phyloP scores from a whole-genome alignment of 1,284 basidiomycete genomes.

The Tausonia pullulans region DNA sequence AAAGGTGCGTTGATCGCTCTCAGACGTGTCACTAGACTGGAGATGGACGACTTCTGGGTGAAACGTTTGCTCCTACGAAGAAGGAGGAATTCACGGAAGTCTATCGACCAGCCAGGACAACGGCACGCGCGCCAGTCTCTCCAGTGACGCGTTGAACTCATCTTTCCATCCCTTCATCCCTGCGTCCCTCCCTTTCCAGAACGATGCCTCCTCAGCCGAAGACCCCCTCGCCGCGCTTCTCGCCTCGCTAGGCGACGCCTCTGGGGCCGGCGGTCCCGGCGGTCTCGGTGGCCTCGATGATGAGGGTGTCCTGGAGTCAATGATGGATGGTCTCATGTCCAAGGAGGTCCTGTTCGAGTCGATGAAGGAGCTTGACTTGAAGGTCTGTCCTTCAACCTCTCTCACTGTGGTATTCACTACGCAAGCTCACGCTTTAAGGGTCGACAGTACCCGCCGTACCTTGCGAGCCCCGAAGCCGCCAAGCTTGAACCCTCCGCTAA shows the following conservation, averaged over 20 bases:
- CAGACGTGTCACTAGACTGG: too few species aligned
- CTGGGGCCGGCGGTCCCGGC: constrained; percentile 28
- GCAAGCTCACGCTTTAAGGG: constrained; percentile 1
- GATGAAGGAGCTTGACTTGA: constrained; percentile 71
- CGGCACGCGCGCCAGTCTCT: too few species aligned
- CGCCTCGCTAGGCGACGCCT: constrained; percentile 25
- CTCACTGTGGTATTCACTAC: constrained; percentile 7
- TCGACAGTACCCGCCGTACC: constrained; percentile 67
- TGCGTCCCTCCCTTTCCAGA: not conserved
- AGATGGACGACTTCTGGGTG: too few species aligned
- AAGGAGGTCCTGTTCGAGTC: constrained; percentile 90
- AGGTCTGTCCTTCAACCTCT: constrained; percentile 41
- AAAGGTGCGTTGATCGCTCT: not conserved
- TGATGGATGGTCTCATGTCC: constrained; percentile 91
- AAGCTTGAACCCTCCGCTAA: constrained; percentile 52
- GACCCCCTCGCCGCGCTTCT: constrained; percentile 34
- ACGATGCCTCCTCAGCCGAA: not conserved
- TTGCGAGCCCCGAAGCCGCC: constrained; percentile 43
- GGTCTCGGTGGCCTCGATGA: constrained; percentile 40
- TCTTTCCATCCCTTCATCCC: not conserved
- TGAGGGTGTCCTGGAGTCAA: constrained; percentile 65
- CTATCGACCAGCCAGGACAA: too few species aligned
- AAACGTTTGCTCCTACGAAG: too few species aligned
- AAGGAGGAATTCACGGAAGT: too few species aligned
- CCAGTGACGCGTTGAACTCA: too few species aligned